These are phyloP conservation scores for Decorospora gaudefroyi DNA, from an alignment of 2,329 filamentous ascomycete genomes.

Conservation along the genomic window DNA sequence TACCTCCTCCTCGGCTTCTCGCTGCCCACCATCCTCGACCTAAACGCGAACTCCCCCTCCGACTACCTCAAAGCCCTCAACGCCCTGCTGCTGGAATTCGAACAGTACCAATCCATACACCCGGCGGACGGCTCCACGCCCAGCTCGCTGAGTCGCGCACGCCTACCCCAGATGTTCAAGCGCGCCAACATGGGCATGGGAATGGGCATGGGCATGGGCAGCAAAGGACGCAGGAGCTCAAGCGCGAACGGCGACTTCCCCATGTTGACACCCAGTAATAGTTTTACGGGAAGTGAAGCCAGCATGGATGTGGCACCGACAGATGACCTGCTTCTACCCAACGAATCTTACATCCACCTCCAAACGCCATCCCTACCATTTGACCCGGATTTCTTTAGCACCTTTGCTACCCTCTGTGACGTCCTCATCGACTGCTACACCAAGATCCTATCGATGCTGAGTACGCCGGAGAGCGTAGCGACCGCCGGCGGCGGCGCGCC, in stretches of 20 bases:
- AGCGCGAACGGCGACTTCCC: constrained; percentile 59
- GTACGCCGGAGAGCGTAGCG: constrained; percentile 62
- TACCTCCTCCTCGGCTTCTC: constrained; percentile 92
- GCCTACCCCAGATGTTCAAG: constrained; percentile 64
- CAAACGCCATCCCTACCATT: constrained; percentile 93
- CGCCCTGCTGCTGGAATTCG: constrained; percentile 85
- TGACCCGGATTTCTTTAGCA: constrained; percentile 96
- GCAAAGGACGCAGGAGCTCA: constrained; percentile 58
- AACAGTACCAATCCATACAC: constrained; percentile 87
- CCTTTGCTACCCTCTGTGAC: constrained; percentile 93
- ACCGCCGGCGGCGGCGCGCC: constrained; percentile 35
- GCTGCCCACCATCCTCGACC: constrained; percentile 84
- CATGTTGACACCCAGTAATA: constrained; percentile 23
- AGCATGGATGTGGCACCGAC: constrained; percentile 40
- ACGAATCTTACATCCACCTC: constrained; percentile 85
- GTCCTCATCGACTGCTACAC: constrained; percentile 92
- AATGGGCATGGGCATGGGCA: constrained; percentile 44
- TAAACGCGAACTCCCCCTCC: constrained; percentile 75
- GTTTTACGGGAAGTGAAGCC: constrained; percentile 32
- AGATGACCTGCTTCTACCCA: constrained; percentile 50
- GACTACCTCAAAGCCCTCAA: constrained; percentile 90
- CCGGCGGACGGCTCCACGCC: constrained; percentile 72
- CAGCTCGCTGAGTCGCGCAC: constrained; percentile 73
- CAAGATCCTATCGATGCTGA: constrained; percentile 73
- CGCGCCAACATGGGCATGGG: constrained; percentile 44